phyloP scores from a whole-genome alignment of 768 basidiomycete species.

The Tricholomella constricta region DNA sequence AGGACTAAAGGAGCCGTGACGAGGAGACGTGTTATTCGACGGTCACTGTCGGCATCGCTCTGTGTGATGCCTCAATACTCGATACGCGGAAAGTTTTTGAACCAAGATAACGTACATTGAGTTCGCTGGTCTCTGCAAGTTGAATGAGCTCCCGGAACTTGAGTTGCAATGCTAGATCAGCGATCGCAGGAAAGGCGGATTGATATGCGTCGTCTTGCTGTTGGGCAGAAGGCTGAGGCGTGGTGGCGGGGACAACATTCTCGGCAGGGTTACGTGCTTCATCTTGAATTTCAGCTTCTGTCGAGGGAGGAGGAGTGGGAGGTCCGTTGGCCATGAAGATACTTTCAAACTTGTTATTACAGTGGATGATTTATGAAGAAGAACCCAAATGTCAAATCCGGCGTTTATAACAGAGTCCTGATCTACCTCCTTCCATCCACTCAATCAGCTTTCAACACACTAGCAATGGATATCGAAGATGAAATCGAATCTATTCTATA shows the following conservation, averaged over 20 bases:
- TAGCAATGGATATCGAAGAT: constrained; percentile 60
- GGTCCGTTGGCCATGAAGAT: constrained; percentile 56
- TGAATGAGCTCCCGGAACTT: constrained; percentile 45
- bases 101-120: constrained; percentile 43
- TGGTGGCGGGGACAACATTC: constrained; percentile 15
- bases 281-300: constrained; percentile 56
- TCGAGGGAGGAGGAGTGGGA: constrained; percentile 64
- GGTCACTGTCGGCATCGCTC: constrained; percentile 40
- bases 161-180: constrained; percentile 44
- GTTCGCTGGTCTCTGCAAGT: constrained; percentile 53
- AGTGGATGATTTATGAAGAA: not conserved
- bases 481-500: constrained; percentile 91
- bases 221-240: constrained; percentile 13
- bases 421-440: not conserved
- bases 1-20: constrained; percentile 63
- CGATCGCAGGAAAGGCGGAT: constrained; percentile 44
- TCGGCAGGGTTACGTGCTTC: constrained; percentile 36
- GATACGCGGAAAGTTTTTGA: not conserved
- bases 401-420: not conserved
- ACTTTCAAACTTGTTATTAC: not conserved
- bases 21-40: constrained; percentile 47
- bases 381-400: constrained; percentile 1
- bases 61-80: constrained; percentile 5
- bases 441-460: not conserved
- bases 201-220: constrained; percentile 43